Base-by-base conservation (phyloP, 1,139 yeast genomes). In the Pichia sp. region DNA sequence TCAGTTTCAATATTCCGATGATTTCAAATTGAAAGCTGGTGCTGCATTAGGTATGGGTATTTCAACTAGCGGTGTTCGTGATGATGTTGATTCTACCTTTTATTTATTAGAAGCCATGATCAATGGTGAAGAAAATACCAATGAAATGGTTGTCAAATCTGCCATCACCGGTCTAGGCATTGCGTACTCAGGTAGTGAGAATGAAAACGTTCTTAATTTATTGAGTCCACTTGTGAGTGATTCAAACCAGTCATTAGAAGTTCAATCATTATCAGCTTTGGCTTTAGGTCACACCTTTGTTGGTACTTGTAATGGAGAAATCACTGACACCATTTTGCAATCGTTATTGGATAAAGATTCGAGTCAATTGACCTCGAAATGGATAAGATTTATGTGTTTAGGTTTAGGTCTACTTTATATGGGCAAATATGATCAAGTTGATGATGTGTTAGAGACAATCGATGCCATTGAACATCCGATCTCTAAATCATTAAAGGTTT, bases 381-480 rank as follows among this genome's bases (percentile, higher is more conserved):
- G 92, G 85, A 79, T 87, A 44, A 79, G 90, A 55, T 88, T 92
- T 63, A 76, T 92, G 78, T 87, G 96, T 7, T 74, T 94, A 49
- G 97, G 98, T 45, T 72, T 94, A 51, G 98, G 97, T 48, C 72
- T 94, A 51, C 72, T 94, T 53, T 94, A 85, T 67, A 81, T 92
- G 79, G 97, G 97, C 53, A 92, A 88, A 66, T 83, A 88, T 50
- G 97, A 92, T 59, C 92, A 84, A 64, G 95, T 88, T 42, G 97
- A 90, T 58, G 97, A 88, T 65, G 96, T 88, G 28, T 69, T 92
- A 55, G 98, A 92, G 61, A 87, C 97, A 1, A 81, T 92, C 54
- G 87, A 84, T 63, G 98, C 97, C 23, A 85, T 94, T 59, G 96
- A 88, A 55, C 97, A 90, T 61, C 97, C 97, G 42, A 84, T 92